Base-by-base conservation (phyloP, 257 asterid genomes). In the Leptodermis oblonga region DNA sequence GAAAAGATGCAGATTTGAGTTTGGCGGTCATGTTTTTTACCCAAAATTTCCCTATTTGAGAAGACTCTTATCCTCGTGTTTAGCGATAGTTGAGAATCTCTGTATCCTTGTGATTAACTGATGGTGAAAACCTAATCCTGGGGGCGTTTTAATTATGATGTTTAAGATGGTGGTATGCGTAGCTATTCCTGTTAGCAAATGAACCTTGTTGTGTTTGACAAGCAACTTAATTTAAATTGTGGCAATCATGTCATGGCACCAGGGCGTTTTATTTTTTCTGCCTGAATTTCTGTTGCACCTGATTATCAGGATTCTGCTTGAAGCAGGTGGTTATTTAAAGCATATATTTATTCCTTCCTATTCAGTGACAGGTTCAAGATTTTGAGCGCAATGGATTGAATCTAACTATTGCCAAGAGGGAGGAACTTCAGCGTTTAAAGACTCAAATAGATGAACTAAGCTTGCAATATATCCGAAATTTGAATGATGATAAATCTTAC, bases 301-400 rank as follows among this genome's bases (percentile, higher is more conserved):
- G 5, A 30, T 58, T 34, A 15, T 7, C 4, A 42, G 42, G 10
- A 31, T 31, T 31, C 23, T 33, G 26, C 26, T 59, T 59, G 43
- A 33, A 34, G 66, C 46, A 34, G 23, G 69, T 54, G 61, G 53
- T 70, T 76, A 68, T 42, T 76, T 67, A 39, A 78, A 76, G 85
- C 76, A 78, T 80, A 80, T 76, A 73, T 80, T 84, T 79, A 82
- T 75, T 74, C 56, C 74, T 76, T 71, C 77, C 78, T 73, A 71
- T 86, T 80, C 85, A 87, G 92, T 93, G 96, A 93, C 98, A 93
- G 99, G 88, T 93, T 85, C 83, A 79, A 82, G 97, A 93, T 73
- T 93, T 88, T 82, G 99, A 88, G 81, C 84, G 95, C 82, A 90
- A 87, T 69, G 99, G 99, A 51, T 76, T 89, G 76, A 84, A 87